These are phyloP conservation scores for Halophytophthora polymorphica DNA, from an alignment of 352 stramenopile genomes.

Conservation along the genomic window DNA sequence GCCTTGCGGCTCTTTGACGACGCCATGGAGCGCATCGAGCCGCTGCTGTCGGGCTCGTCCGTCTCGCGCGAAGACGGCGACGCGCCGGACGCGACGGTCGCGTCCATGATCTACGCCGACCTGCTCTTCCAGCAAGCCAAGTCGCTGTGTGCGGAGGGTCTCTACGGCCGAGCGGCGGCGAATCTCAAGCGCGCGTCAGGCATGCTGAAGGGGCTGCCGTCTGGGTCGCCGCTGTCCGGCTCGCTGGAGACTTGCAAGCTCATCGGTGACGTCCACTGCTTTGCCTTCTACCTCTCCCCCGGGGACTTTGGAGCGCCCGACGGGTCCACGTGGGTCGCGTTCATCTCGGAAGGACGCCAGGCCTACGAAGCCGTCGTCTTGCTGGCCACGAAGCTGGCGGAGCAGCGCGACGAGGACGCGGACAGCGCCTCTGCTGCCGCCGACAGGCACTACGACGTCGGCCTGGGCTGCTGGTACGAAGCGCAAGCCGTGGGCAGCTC, in stretches of 20 bases:
- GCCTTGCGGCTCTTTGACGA: slow-evolving; percentile 67
- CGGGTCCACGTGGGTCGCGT: slow-evolving; percentile 50
- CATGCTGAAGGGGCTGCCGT: slow-evolving; percentile 40
- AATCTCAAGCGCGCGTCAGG: slow-evolving; percentile 64
- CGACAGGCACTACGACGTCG: slow-evolving; percentile 66
- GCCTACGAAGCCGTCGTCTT: slow-evolving; percentile 47
- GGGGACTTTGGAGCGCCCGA: slow-evolving; percentile 40
- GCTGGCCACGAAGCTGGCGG: slow-evolving; percentile 14
- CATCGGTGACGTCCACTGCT: slow-evolving; percentile 77
- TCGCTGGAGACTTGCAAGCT: slow-evolving; percentile 59
- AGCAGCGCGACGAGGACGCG: slow-evolving; percentile 4
- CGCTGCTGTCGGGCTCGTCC: slow-evolving; percentile 24
- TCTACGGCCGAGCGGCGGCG: slow-evolving; percentile 61
- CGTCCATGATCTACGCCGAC: slow-evolving; percentile 59
- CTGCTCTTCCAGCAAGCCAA: slow-evolving; percentile 80
- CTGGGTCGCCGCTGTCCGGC: slow-evolving; percentile 16
- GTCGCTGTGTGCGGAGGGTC: slow-evolving; percentile 63
- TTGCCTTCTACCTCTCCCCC: slow-evolving; percentile 80
- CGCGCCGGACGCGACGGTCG: slow-evolving; percentile 28
- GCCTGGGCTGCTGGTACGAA: slow-evolving; percentile 79
- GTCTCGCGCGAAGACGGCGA: slow-evolving; percentile 1
- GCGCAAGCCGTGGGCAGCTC: slow-evolving; percentile 44
- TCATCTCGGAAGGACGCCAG: slow-evolving; percentile 49
- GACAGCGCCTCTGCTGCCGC: slow-evolving; percentile 15
- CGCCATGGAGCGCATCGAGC: slow-evolving; percentile 55